Evolutionary conservation across 2,329 filamentous ascomycete genomes (phyloP).

Genomic region (Apiospora phragmitis): DNA sequence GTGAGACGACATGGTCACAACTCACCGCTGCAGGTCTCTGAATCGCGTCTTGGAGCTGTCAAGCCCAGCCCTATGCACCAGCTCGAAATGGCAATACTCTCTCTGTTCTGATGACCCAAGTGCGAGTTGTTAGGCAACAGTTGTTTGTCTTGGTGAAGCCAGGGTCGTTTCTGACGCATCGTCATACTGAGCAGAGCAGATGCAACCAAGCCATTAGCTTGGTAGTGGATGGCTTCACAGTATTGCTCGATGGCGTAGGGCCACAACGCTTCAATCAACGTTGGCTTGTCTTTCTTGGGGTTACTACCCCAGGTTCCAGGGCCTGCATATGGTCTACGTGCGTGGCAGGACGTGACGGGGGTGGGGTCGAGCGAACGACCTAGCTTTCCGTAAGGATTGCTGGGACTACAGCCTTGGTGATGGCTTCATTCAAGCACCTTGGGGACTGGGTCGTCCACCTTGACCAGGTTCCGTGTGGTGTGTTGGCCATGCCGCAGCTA

Average conservation of each 20-base stretch:
- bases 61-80: not conserved
- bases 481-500: not conserved
- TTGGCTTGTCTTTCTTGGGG: conserved; percentile 2
- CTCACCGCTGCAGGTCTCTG: not conserved
- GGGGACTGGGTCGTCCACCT: not conserved
- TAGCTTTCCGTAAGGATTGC: not conserved
- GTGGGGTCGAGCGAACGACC: not conserved
- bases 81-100: not conserved
- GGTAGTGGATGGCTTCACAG: not conserved
- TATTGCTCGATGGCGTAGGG: not conserved
- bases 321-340: not conserved
- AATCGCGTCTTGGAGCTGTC: not conserved
- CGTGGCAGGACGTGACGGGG: not conserved
- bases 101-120: not conserved
- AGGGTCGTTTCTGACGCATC: not conserved
- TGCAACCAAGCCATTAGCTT: not conserved
- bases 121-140: not conserved
- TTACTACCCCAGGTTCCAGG: not conserved
- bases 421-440: not conserved
- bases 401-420: not conserved
- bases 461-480: not conserved
- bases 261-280: not conserved
- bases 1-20: not conserved
- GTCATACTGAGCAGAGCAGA: not conserved
- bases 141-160: not conserved